Base-by-base conservation (phyloP, 306 rosid genomes). In the Lathyrus sativus region DNA sequence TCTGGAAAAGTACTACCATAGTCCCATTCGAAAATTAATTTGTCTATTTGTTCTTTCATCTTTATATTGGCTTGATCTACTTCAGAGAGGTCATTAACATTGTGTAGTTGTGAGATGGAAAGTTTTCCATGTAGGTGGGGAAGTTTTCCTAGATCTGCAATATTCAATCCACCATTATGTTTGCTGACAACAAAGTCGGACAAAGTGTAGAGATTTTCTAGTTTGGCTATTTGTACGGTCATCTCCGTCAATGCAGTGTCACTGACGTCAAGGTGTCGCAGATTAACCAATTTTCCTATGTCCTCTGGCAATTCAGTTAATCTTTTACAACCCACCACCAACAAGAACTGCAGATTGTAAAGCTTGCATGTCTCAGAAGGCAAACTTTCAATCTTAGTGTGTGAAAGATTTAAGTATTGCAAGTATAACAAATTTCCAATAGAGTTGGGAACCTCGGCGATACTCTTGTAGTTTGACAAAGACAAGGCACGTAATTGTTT, bases 281-380 rank as follows among this genome's bases (percentile, higher is more conserved):
- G 11, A 39, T 39, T 62, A 22, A 62, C 51, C 67, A 62, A 39
- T 39, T 62, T 62, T 12, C 67, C 50, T 0, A 62, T 62, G 67
- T 65, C 55, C 12, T 0, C 24, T 0, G 74, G 74, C 49, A 55
- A 56, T 51, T 22, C 50, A 22, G 11, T 4, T 11, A 65, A 71
- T 3, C 1, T 2, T 3, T 0, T 2, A 55, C 81, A 82, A 1
- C 2, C 0, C 2, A 35, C 38, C 41, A 82, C 15, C 10, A 68
- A 33, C 26, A 80, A 35, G 0, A 77, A 73, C 13, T 80, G 80
- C 14, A 83, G 28, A 50, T 73, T 79, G 35, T 43, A 26, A 24
- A 64, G 39, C 3, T 44, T 44, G 69, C 69, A 64, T 44, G 39
- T 64, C 42, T 18, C 53, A 62, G 53, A 41, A 62, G 68, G 68